Evolutionary conservation across 495 filamentous ascomycete species (phyloP).

Genomic region (Chaetomium fimeti): DNA sequence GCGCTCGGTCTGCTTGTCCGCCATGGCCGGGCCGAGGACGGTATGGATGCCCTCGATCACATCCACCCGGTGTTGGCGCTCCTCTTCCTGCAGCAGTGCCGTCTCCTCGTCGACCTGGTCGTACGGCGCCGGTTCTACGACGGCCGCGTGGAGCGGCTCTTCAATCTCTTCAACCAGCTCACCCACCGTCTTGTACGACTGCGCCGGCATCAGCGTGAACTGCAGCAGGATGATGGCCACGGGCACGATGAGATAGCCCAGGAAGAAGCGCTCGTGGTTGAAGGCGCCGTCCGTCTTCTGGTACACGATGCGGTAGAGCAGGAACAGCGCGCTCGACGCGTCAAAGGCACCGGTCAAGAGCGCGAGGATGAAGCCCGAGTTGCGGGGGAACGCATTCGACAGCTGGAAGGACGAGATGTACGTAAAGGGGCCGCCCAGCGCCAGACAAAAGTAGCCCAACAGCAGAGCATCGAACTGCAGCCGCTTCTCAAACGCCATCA

Average conservation of each 20-base stretch:
- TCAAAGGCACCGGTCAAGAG: conserved; percentile 88
- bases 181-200: conserved; percentile 85
- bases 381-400: conserved; percentile 85
- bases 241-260: conserved; percentile 73
- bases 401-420: conserved; percentile 91
- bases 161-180: conserved; percentile 76
- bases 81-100: conserved; percentile 61
- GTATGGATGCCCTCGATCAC: conserved; percentile 71
- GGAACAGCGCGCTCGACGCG: conserved; percentile 81
- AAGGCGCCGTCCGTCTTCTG: conserved; percentile 60
- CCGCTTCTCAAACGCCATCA: conserved; percentile 68
- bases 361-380: conserved; percentile 81
- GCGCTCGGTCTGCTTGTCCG: conserved; percentile 50
- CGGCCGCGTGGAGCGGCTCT: conserved; percentile 29
- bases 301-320: conserved; percentile 78
- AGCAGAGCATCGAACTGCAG: conserved; percentile 71
- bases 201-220: conserved; percentile 70
- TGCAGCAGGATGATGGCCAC: conserved; percentile 66
- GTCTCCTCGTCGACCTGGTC: conserved; percentile 62
- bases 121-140: conserved; percentile 33
- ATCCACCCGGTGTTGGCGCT: conserved; percentile 62
- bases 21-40: conserved; percentile 64
- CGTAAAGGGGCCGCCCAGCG: conserved; percentile 82
- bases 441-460: conserved; percentile 75
- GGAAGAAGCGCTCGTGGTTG: conserved; percentile 69